Base-by-base conservation (phyloP, 2,329 filamentous ascomycete genomes). In the Trichoderma cornu-damae region DNA sequence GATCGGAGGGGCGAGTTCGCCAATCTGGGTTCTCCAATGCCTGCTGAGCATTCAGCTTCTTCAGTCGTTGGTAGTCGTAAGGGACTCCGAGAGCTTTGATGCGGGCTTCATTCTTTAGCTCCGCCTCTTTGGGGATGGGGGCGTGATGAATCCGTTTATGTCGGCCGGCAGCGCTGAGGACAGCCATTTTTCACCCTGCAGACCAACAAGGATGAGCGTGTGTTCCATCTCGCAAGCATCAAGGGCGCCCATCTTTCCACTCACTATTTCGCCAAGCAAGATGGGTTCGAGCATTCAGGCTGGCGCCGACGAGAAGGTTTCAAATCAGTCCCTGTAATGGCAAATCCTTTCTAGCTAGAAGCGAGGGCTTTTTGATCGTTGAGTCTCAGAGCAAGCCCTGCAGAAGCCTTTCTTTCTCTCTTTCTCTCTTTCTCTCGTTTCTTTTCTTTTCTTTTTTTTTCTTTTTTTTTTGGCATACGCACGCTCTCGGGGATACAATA, bases 11-110 rank as follows among this genome's bases (percentile, higher is more conserved):
- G 30, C 70, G 69, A 26, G 60, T 61, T 30, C 70, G 67, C 70
- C 70, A 73, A 48, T 73, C 64, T 12, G 69, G 69, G 26, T 73
- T 71, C 22, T 65, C 69, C 66, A 73, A 67, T 22, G 70, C 70
- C 58, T 70, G 66, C 58, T 70, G 66, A 6, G 59, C 49, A 37
- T 67, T 44, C 14, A 47, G 34, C n/a, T 43, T 59, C 32, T 43
- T 55, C 38, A 59, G 24, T 16, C 35, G 53, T 11, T 59, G 58
- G n/a, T 57, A 34, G 28, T 51, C 48, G 47, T 47, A 26, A 7
- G 47, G 30, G 14, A 12, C 12, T 7, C 52, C 32, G 12, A 37
- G 12, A 12, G 42, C 22, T 24, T 30, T 55, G 30, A 14, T 20
- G n/a, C 22, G 32, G 3, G 22, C 34, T 30, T 55, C 52, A 26